Evolutionary conservation across 2,329 filamentous ascomycete species (phyloP), one percentile per base, ranked within the genome.

Genomic region (Claviceps sp.): DNA sequence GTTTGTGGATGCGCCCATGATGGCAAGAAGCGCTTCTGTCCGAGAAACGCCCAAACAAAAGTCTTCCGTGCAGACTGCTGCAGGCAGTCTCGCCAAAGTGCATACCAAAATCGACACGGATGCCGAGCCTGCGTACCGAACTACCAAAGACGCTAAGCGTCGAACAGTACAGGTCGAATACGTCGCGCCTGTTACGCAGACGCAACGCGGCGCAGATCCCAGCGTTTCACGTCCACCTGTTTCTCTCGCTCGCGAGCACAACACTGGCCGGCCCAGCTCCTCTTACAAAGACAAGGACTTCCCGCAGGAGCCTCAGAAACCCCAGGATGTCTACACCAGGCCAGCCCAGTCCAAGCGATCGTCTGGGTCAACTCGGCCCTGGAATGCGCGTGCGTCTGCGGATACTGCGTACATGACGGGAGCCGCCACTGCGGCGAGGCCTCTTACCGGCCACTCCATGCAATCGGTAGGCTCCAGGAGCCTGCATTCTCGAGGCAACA

Each of bases 111-210:
- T 88, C 58, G 86, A 89, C 50, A 73, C 76, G 38, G 80, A 85
- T 40, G 72, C 79, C 6, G 79, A 85, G 55, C 71, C 66, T 11
- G 62, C 65, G 37, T 60, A 68, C 5, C 82, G 82, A 61, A 77
- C 80, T 43, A 86, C 86, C 65, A 85, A 89, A 58, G 90, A 96
- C 64, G 85, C 85, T 61, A 97, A 97, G 70, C 83, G 93, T 52
- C 82, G 90, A 60, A 98, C 93, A 0, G 88, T 98, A 0, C 93
- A 98, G 69, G 87, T 98, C 55, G 93, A 98, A 71, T 98, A 98
- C 67, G 93, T 97, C 52, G 86, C 90, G 20, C 93, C 93, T 23
- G 83, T 84, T 26, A 94, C 88, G 5, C 83, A 91, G 62, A 96
- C 91, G 0, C 78, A 84, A 55, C 80, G 91, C 57, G 88, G 86